These are phyloP conservation scores for Capillidium heterosporum DNA, from an alignment of 371 early-diverging fungal species.

Conservation along the genomic window DNA sequence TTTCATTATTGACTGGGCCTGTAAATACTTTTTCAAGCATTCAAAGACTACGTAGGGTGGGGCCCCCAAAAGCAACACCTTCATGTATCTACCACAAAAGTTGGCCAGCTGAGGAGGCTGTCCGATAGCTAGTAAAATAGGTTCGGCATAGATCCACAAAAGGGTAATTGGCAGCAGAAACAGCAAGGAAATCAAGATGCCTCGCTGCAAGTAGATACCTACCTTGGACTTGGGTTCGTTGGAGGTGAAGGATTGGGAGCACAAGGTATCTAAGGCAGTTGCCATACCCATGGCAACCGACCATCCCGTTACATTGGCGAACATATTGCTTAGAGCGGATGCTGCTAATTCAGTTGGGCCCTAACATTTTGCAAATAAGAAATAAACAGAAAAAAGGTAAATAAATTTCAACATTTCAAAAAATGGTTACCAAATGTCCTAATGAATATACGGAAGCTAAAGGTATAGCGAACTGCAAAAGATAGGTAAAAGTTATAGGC, in stretches of 20 bases:
- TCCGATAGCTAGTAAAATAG: constrained; percentile 27
- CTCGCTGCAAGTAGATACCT: constrained; percentile 69
- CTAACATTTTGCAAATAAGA: neutral
- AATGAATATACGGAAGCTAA: constrained; percentile 8
- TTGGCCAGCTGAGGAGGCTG: constrained; percentile 30
- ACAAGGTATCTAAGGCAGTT: constrained; percentile 75
- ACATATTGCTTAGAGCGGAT: constrained; percentile 13
- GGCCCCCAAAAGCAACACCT: constrained; percentile 44
- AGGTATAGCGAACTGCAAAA: constrained; percentile 7
- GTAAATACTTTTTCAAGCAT: constrained; percentile 58
- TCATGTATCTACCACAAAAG: constrained; percentile 36
- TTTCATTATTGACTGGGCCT: constrained; percentile 67
- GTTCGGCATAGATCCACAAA: constrained; percentile 51
- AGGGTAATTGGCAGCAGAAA: constrained; percentile 47
- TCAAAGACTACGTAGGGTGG: constrained; percentile 65
- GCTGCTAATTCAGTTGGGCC: constrained; percentile 9
- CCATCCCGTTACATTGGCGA: constrained; percentile 68
- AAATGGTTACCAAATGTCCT: constrained; percentile 11
- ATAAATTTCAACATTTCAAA: neutral
- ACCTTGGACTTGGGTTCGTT: constrained; percentile 41
- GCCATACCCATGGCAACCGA: constrained; percentile 59
- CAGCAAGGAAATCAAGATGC: constrained; percentile 43
- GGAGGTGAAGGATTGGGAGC: constrained; percentile 62
- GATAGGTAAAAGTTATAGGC: constrained; percentile 8
- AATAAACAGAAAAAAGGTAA: neutral